These are phyloP conservation scores for Astrothelium subdiscretum DNA, from an alignment of 495 filamentous ascomycete genomes.

Conservation along the genomic window DNA sequence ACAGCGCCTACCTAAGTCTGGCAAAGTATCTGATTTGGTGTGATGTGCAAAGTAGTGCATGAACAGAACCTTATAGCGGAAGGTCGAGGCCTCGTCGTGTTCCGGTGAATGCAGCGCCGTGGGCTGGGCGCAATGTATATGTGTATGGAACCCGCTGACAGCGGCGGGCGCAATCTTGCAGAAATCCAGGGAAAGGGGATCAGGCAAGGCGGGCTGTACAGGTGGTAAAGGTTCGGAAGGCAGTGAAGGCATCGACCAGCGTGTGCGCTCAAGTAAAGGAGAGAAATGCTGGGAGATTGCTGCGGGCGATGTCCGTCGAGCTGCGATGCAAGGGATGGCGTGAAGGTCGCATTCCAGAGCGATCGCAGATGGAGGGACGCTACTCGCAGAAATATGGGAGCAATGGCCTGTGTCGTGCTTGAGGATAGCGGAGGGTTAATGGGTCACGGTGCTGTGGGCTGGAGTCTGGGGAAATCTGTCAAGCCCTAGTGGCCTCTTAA, in stretches of 20 bases:
- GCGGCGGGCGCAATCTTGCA: background rate
- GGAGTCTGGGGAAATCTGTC: background rate
- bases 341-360: background rate
- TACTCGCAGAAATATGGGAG: background rate
- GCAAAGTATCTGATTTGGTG: background rate
- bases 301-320: background rate
- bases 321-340: background rate
- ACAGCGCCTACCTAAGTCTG: background rate
- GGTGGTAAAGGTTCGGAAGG: background rate
- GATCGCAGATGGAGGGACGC: background rate
- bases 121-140: background rate
- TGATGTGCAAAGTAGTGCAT: background rate
- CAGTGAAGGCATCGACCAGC: slow-evolving; percentile 1
- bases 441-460: background rate
- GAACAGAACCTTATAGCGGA: background rate
- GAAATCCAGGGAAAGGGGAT: background rate
- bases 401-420: background rate
- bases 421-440: background rate
- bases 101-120: background rate
- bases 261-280: slow-evolving; percentile 1
- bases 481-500: slow-evolving; percentile 2
- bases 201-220: background rate
- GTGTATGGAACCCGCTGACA: background rate
- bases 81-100: background rate
- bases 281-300: background rate